Base-by-base conservation (phyloP, 768 basidiomycete genomes). In the Mycena haematopus region DNA sequence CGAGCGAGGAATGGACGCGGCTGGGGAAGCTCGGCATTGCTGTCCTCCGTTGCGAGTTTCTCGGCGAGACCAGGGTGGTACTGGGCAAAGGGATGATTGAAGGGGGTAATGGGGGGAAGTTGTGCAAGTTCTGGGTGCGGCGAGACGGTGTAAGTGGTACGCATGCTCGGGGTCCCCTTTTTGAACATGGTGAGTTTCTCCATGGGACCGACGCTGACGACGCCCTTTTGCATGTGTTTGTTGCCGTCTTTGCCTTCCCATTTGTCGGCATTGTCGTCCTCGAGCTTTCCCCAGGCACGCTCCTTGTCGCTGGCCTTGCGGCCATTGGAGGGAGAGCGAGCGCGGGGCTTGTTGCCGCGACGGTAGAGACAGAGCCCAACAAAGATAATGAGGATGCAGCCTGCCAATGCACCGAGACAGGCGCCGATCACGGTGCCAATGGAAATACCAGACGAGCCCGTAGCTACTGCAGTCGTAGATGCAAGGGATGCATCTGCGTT, bases 131-230 rank as follows among this genome's bases (percentile, higher is more conserved):
- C 78, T 9, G 82, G 80, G 2, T 69, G 69, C 9, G 81, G 80
- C 60, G 80, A 80, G 69, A 78, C 74, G 47, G 83, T 83, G 61
- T 82, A 83, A 9, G 75, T 80, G 17, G 87, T 86, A 45, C 80
- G 77, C 40, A 83, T 75, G 70, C 86, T 88, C 6, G 81, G 81
- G 0, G 79, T 71, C 40, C 84, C 79, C 69, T 84, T 86, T 74
- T 87, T 85, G 78, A 90, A 88, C 86, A 88, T 86, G 38, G 81
- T 86, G 58, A 88, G 81, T 68, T 83, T 84, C 71, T 86, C 83
- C 81, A 85, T 84, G 31, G 86, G 80, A 2, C 78, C 80, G 8
- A 83, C 76, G 49, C 75, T 73, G 44, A 76, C 79, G 13, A 75
- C 73, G 63, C 84, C 80, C 64, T 78, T 80, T 58, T 79, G 77